Evolutionary conservation across 148 eudicot species (phyloP), one percentile per base, ranked within the genome.

Genomic region (Cornus kousa): DNA sequence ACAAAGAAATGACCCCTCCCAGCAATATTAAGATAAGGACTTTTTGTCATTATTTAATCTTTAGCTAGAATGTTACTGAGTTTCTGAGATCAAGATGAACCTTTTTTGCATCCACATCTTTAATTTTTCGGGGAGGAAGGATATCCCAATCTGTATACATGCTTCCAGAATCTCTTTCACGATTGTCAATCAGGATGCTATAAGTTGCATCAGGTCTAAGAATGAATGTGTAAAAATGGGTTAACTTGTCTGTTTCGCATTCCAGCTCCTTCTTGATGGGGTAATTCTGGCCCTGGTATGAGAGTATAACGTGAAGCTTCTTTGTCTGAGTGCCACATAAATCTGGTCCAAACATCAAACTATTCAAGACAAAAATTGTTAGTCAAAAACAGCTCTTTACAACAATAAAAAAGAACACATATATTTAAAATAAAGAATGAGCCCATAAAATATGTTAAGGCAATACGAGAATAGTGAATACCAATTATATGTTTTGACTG

Each of bases 141-240:
- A 96, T 93, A 82, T 96, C 99, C 97, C 98, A 96, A 73, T 96
- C 99, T 1, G 90, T 89, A 74, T 96, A 96, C 85, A 96, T 91
- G 87, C 93, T 96, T 79, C 99, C 99, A 10, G 98, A 92, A 70
- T 96, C 98, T 79, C 89, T 88, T 85, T 96, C 99, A 32, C 98
- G 87, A 76, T 88, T 88, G 80, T 96, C 99, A 78, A 93, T 72
- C 23, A 89, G 82, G 81, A 96, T 67, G 77, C 98, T 96, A 59
- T 96, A 96, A 43, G 91, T 80, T 53, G 99, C 98, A 89, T 96
- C 99, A 16, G 98, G 99, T 83, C 99, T 78, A 43, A 96, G 89
- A 76, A 96, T 91, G 70, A 96, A 87, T 53, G 99, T 93, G 81
- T 96, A 96, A 82, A 96, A 93, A 82, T 96, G 99, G 37, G 99